These are phyloP conservation scores for Candida sp. DNA, from an alignment of 1,139 yeast species.

Conservation along the genomic window DNA sequence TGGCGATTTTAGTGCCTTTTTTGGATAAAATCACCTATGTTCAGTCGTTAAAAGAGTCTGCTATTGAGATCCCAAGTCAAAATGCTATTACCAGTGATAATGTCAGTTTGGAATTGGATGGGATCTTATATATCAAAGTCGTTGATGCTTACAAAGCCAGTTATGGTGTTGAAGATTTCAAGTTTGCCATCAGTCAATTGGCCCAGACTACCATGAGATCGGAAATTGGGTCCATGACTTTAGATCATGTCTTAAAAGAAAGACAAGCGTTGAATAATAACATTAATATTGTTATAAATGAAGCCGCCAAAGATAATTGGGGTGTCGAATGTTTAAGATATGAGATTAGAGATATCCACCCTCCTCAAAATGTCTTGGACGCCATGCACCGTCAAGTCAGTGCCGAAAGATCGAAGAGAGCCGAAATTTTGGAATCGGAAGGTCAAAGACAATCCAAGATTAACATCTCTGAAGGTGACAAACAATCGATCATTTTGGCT, in stretches of 20 bases:
- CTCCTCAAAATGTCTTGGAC: conserved; percentile 81
- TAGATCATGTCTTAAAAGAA: conserved; percentile 76
- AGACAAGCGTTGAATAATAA: conserved; percentile 69
- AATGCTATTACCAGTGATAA: conserved; percentile 86
- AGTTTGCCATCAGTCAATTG: conserved; percentile 78
- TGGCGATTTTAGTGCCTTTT: conserved; percentile 69
- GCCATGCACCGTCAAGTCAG: conserved; percentile 91
- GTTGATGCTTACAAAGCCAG: conserved; percentile 83
- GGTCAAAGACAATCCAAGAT: conserved; percentile 78
- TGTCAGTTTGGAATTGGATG: conserved; percentile 82
- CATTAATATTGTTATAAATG: conserved; percentile 77
- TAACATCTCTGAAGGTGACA: conserved; percentile 82
- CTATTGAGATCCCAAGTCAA: conserved; percentile 81
- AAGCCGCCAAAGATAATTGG: conserved; percentile 79
- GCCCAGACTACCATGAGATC: conserved; percentile 92
- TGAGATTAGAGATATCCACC: conserved; percentile 86
- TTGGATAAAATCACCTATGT: conserved; percentile 78
- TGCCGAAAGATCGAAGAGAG: conserved; percentile 83
- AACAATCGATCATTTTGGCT: conserved; percentile 62
- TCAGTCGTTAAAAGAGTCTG: conserved; percentile 77
- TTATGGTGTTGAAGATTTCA: conserved; percentile 87
- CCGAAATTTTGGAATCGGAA: conserved; percentile 83
- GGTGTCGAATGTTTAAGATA: conserved; percentile 83
- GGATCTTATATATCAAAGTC: conserved; percentile 75
- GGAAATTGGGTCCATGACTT: conserved; percentile 78